Conservation (phyloP, 2,329 filamentous ascomycete genomes). For the Camptophora hylomeconis region DNA sequence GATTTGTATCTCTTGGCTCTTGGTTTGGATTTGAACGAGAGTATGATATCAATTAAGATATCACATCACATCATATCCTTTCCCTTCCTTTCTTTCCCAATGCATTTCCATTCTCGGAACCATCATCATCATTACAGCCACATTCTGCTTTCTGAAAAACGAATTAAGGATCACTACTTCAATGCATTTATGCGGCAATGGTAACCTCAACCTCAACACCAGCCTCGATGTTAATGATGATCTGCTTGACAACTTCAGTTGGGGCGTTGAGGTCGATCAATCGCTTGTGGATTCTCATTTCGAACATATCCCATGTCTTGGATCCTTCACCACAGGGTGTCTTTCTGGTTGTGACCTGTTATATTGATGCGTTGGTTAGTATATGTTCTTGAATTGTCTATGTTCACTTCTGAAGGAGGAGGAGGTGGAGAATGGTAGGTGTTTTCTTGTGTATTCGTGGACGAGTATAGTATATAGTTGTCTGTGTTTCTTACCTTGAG, state of each 20-base stretch:
- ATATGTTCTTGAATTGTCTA: neutral
- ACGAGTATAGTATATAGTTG: neutral
- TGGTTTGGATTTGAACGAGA: no score
- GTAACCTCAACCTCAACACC: constrained; percentile 41
- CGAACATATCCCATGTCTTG: constrained; percentile 98
- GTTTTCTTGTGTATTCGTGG: no score
- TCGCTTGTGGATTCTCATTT: constrained; percentile 99
- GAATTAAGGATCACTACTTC: no score
- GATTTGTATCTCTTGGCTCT: no score
- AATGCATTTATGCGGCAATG: constrained; percentile 34
- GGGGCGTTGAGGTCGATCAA: constrained; percentile 95
- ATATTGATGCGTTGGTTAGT: neutral
- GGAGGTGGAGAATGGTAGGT: no score
- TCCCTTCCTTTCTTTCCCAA: no score
- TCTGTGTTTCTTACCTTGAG: constrained; percentile 45
- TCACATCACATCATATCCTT: no score
- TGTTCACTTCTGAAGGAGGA: no score
- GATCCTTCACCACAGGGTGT: constrained; percentile 98
- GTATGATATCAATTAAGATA: no score
- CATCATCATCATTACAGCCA: neutral
- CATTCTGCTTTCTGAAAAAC: no score
- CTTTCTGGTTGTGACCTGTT: constrained; percentile 79
- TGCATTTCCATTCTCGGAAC: no score
- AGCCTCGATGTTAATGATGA: constrained; percentile 42
- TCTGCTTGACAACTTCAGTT: constrained; percentile 58